Base-by-base conservation (phyloP, 495 filamentous ascomycete species). In the Penicillium samsonianum region DNA sequence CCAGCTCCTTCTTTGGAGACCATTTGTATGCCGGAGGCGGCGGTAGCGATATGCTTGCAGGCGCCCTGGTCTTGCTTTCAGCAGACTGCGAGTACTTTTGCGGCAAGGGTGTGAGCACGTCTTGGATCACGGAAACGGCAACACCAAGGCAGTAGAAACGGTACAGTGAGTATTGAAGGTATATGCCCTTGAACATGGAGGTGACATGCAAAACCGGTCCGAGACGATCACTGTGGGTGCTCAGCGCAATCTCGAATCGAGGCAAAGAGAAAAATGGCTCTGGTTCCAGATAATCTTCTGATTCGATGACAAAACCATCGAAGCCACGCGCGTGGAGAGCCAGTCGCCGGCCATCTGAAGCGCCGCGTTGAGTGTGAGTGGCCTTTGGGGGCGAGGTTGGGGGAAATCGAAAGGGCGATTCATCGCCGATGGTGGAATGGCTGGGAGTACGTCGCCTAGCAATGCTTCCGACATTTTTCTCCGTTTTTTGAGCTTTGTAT, bases 81-180 rank as follows among this genome's bases (percentile, higher is more conserved):
- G 31, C 16, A 43, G 58, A 42, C 5, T 48, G 58, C 20, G 63
- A 11, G 19, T 52, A 31, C 37, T 64, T 59, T 9, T 52, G 58
- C 25, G 70, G 55, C 0, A 77, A 75, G 35, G 75, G 80, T 62
- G 82, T 76, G 66, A 97, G 90, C 6, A 91, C 90, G 56, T 87
- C 85, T 51, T 81, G 80, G 12, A 98, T 71, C 9, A 95, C 88
- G 55, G 84, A 86, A 20, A 80, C 71, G 26, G 95, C 95, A 46
- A 98, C 82, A 11, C 88, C 89, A 26, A 93, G 78, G n/a, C 91
- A 87, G 65, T 96, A 98, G 65, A 96, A 93, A 5, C 93, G 87
- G 68, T 95, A 97, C 1, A 99, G 80, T 4, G 95, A 98, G 65
- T 97, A 98, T 31, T 96, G 88, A 4, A 96, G 60, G 56, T 88